These are phyloP conservation scores for Physcia stellaris DNA, from an alignment of 495 filamentous ascomycete genomes.

Conservation along the genomic window DNA sequence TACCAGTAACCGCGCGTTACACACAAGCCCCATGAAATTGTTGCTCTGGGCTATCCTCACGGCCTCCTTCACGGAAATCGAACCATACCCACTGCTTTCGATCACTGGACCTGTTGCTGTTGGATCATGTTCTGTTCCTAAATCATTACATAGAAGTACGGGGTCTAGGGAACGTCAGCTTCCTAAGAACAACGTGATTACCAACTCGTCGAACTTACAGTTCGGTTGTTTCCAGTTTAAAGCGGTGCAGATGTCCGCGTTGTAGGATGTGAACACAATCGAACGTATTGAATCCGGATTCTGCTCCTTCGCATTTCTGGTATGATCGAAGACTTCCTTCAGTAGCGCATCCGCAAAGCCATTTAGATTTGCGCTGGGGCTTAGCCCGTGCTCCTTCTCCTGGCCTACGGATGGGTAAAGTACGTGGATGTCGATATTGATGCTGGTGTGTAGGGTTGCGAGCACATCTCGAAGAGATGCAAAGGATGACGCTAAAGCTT, in stretches of 20 bases:
- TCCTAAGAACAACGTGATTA: neutral
- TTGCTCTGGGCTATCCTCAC: conserved; percentile 88
- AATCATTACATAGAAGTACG: conserved; percentile 85
- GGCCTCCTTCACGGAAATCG: conserved; percentile 83
- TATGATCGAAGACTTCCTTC: conserved; percentile 80
- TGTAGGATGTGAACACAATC: conserved; percentile 86
- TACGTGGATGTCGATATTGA: conserved; percentile 79
- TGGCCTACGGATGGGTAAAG: conserved; percentile 66
- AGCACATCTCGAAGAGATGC: conserved; percentile 64
- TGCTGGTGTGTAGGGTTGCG: conserved; percentile 50
- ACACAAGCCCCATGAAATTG: conserved; percentile 96
- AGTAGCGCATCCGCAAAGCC: conserved; percentile 72
- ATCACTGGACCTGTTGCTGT: conserved; percentile 30
- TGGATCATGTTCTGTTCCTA: conserved; percentile 44
- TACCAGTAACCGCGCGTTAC: conserved; percentile 73
- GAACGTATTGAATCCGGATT: conserved; percentile 59
- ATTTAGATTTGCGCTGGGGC: conserved; percentile 73
- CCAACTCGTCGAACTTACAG: conserved; percentile 41
- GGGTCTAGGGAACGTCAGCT: conserved; percentile 43
- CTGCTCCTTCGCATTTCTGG: conserved; percentile 55
- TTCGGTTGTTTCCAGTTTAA: conserved; percentile 99
- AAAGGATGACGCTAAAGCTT: conserved; percentile 57
- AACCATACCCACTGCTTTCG: conserved; percentile 51
- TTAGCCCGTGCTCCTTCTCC: conserved; percentile 50
- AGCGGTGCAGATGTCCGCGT: conserved; percentile 76